phyloP scores from a whole-genome alignment of 495 filamentous ascomycete species.

The Aspergillus haitiensis region DNA sequence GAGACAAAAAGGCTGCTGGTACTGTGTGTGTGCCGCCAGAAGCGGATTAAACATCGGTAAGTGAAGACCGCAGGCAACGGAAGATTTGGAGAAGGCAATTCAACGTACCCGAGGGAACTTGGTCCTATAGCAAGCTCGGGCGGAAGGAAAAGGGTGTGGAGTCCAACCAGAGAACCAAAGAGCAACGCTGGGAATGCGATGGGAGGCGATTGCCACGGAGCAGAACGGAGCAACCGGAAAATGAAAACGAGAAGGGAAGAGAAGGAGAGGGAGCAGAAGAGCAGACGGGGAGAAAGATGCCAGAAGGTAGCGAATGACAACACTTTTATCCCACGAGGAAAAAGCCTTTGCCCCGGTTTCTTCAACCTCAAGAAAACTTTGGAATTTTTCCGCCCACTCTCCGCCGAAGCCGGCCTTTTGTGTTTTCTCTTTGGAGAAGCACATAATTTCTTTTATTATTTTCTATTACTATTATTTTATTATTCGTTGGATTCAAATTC shows the following conservation, averaged over 20 bases:
- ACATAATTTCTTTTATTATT: background rate
- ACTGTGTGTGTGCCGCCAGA: slow-evolving; percentile 1
- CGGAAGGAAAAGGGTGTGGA: slow-evolving; percentile 31
- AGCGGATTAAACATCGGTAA: slow-evolving; percentile 30
- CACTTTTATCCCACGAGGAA: slow-evolving; percentile 31
- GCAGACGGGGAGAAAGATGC: slow-evolving; percentile 1
- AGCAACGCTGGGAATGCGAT: background rate
- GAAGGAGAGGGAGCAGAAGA: slow-evolving; percentile 11
- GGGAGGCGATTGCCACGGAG: slow-evolving; percentile 22
- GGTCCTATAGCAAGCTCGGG: slow-evolving; percentile 18
- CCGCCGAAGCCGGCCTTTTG: slow-evolving; percentile 43
- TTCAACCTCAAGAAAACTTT: slow-evolving; percentile 22
- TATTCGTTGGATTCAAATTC: too few species aligned
- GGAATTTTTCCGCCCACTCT: slow-evolving; percentile 30
- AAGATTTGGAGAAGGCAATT: slow-evolving; percentile 11
- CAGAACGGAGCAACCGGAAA: slow-evolving; percentile 35
- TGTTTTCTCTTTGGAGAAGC: background rate
- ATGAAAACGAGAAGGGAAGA: slow-evolving; percentile 20
- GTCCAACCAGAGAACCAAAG: slow-evolving; percentile 19
- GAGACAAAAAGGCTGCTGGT: background rate
- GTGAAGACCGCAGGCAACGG: slow-evolving; percentile 2
- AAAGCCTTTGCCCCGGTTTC: slow-evolving; percentile 34
- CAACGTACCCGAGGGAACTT: slow-evolving; percentile 29
- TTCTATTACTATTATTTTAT: background rate
- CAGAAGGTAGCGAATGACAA: background rate